Conservation (phyloP, 2,329 filamentous ascomycete species). For the Cladosporium sp. region DNA sequence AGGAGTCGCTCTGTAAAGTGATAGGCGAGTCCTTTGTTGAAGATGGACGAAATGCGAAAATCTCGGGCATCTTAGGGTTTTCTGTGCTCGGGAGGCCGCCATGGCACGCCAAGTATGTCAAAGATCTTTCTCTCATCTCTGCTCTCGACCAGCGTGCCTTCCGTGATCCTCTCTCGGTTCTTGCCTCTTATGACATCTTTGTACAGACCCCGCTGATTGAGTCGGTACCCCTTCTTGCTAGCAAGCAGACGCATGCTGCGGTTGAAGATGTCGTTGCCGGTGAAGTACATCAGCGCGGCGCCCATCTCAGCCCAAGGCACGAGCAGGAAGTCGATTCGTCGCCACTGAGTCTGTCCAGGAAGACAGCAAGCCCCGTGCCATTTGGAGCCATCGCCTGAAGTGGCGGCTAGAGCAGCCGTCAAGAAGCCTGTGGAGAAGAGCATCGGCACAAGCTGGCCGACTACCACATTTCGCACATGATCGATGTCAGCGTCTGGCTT, state of each 20-base stretch:
- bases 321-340: constrained; percentile 80
- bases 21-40: not conserved
- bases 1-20: not conserved
- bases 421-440: constrained; percentile 67
- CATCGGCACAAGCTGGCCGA: constrained; percentile 62
- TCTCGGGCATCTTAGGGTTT: constrained; percentile 60
- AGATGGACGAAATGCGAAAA: not conserved
- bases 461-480: constrained; percentile 61
- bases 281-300: constrained; percentile 90
- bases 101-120: constrained; percentile 76
- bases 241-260: constrained; percentile 79
- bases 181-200: constrained; percentile 64
- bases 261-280: constrained; percentile 93
- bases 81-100: constrained; percentile 73
- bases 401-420: constrained; percentile 63
- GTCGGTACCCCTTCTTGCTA: constrained; percentile 74
- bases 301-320: constrained; percentile 79
- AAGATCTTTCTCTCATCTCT: constrained; percentile 78
- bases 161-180: constrained; percentile 60
- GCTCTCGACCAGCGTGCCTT: constrained; percentile 72
- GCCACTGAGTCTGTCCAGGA: constrained; percentile 64
- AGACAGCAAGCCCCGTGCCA: constrained; percentile 86
- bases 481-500: constrained; percentile 59
- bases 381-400: constrained; percentile 65
- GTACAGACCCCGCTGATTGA: constrained; percentile 83